These are phyloP conservation scores for Didymella glomerata DNA, from an alignment of 2,329 filamentous ascomycete genomes.

Conservation along the genomic window DNA sequence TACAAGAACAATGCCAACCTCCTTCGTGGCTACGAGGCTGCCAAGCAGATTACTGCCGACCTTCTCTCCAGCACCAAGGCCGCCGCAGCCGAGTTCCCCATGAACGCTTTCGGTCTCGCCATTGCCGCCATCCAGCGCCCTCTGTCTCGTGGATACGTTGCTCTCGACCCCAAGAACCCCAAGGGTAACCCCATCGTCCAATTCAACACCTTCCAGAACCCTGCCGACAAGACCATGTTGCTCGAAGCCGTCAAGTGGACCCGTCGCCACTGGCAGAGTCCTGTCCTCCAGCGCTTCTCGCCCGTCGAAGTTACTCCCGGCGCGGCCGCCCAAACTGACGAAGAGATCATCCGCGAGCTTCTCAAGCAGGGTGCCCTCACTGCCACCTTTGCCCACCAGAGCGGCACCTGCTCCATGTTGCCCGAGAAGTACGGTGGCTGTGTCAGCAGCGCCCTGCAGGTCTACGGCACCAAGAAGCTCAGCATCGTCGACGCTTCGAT, in stretches of 20 bases:
- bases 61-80: conserved; percentile 32
- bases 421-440: conserved; percentile 30
- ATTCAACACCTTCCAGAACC: conserved; percentile 45
- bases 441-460: conserved; percentile 23
- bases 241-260: conserved; percentile 42
- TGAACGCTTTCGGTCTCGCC: conserved; percentile 31
- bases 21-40: conserved; percentile 30
- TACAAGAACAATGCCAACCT: conserved; percentile 33
- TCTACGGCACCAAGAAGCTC: conserved; percentile 28
- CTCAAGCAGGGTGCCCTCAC: conserved; percentile 4
- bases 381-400: conserved; percentile 22
- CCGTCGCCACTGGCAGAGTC: conserved; percentile 38
- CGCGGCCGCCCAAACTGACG: conserved; percentile 25
- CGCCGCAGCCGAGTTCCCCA: conserved; percentile 26
- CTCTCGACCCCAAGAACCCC: conserved; percentile 43
- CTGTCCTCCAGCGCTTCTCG: conserved; percentile 37
- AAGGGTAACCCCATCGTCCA: conserved; percentile 35
- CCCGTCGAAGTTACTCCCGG: conserved; percentile 40
- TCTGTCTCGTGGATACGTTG: conserved; percentile 42
- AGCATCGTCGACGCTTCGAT: conserved; percentile 37
- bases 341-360: conserved; percentile 16
- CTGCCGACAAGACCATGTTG: conserved; percentile 42
- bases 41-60: conserved; percentile 30
- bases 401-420: conserved; percentile 28
- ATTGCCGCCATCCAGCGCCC: conserved; percentile 20